phyloP scores from a whole-genome alignment of 1,139 yeast species.

The Protomyces lactucae-debilis region DNA sequence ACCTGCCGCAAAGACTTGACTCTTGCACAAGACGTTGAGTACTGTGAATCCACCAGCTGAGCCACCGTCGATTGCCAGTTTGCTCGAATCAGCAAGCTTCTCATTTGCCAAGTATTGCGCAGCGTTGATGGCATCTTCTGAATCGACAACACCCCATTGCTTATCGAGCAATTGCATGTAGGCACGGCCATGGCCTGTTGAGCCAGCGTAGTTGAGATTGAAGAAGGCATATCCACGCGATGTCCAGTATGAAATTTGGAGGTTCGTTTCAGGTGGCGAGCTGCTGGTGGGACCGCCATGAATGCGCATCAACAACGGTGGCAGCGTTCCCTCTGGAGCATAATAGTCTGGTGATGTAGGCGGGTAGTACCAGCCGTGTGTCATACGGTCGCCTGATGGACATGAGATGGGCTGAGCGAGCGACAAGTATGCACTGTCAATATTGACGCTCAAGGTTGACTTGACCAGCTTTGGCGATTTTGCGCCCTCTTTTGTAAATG shows the following conservation, averaged over 20 bases:
- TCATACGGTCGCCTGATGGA: neutral
- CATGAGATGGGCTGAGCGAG: conserved; percentile 7
- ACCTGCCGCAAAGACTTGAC: conserved; percentile 18
- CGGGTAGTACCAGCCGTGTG: conserved; percentile 20
- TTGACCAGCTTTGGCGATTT: conserved; percentile 2
- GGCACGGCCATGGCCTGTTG: conserved; percentile 8
- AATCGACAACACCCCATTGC: conserved; percentile 16
- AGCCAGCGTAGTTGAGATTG: conserved; percentile 22
- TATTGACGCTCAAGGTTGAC: neutral
- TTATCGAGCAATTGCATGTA: conserved; percentile 12
- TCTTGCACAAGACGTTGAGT: conserved; percentile 7
- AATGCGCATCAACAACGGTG: conserved; percentile 14
- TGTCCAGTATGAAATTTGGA: conserved; percentile 22
- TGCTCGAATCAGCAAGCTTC: neutral
- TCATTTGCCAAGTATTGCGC: conserved; percentile 4
- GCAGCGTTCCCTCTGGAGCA: neutral
- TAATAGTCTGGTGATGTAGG: conserved; percentile 9
- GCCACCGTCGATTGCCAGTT: conserved; percentile 20
- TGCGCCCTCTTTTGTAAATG: neutral
- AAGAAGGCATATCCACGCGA: conserved; percentile 21
- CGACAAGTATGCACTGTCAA: conserved; percentile 4
- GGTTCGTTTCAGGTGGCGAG: conserved; percentile 17
- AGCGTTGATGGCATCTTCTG: conserved; percentile 7
- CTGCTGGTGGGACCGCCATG: conserved; percentile 24
- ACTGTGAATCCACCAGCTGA: conserved; percentile 26